These are phyloP conservation scores for Cladosporium sp. DNA, from an alignment of 2,329 filamentous ascomycete species.

Conservation along the genomic window DNA sequence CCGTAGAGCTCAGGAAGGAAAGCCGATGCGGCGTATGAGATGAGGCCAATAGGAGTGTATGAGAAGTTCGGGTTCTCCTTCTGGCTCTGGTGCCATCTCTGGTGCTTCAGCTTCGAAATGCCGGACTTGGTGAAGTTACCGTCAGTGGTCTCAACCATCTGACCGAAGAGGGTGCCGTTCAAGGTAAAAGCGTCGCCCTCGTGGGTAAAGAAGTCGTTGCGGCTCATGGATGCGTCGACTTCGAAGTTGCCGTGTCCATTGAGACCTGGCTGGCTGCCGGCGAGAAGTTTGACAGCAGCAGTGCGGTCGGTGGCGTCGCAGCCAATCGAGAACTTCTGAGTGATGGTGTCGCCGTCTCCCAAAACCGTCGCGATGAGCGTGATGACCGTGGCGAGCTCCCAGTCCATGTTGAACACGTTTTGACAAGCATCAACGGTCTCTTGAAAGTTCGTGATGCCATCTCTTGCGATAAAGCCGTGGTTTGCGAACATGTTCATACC, in stretches of 20 bases:
- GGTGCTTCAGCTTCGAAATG: slow-evolving; percentile 26
- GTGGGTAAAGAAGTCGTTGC: slow-evolving; percentile 34
- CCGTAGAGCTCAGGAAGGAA: slow-evolving; percentile 37
- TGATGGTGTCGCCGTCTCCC: slow-evolving; percentile 24
- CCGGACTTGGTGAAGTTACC: slow-evolving; percentile 33
- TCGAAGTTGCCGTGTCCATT: slow-evolving; percentile 42
- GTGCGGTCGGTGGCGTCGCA: slow-evolving; percentile 39
- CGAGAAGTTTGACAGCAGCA: slow-evolving; percentile 24
- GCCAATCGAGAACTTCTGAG: slow-evolving; percentile 37
- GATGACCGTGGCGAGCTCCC: slow-evolving; percentile 35
- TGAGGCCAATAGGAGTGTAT: slow-evolving; percentile 35
- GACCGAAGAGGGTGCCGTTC: slow-evolving; percentile 36
- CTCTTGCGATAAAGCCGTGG: slow-evolving; percentile 37
- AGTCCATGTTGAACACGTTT: slow-evolving; percentile 41
- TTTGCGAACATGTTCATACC: slow-evolving; percentile 38
- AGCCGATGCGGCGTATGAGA: slow-evolving; percentile 37
- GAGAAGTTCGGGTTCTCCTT: slow-evolving; percentile 38
- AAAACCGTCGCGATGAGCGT: slow-evolving; percentile 21
- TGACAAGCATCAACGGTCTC: slow-evolving; percentile 40
- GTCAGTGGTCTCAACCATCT: slow-evolving; percentile 33
- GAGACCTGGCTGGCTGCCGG: slow-evolving; percentile 35
- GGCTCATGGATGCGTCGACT: slow-evolving; percentile 35
- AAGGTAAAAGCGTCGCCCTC: slow-evolving; percentile 34
- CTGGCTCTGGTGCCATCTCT: slow-evolving; percentile 36
- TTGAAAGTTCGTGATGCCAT: slow-evolving; percentile 36